phyloP scores from a whole-genome alignment of 192 early-diverging fungal species.

The Jimgerdemannia flammicorona region DNA sequence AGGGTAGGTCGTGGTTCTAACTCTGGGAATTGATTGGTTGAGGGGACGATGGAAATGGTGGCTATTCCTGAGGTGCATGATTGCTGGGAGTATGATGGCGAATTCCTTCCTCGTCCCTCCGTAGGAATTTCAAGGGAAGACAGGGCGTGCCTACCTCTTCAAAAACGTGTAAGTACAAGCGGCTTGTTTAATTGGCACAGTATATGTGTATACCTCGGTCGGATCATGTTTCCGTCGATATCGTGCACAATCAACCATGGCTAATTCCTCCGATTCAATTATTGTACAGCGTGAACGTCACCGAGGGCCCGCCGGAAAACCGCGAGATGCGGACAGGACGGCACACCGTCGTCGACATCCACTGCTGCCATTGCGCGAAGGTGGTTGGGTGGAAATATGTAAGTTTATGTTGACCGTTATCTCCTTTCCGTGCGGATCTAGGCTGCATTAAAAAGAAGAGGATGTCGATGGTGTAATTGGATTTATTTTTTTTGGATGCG shows the following conservation, averaged over 20 bases:
- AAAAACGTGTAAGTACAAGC: slow-evolving; percentile 34
- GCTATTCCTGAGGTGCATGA: no score
- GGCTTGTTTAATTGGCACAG: not conserved
- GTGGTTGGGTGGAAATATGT: slow-evolving; percentile 69
- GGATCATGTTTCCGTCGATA: no score
- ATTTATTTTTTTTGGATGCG: no score
- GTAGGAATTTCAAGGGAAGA: slow-evolving; percentile 50
- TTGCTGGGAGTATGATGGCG: no score
- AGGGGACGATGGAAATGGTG: no score
- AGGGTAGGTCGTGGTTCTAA: slow-evolving; percentile 11
- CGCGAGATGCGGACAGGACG: slow-evolving; percentile 71
- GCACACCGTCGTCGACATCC: slow-evolving; percentile 68
- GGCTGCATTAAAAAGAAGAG: no score
- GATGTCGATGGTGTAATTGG: no score
- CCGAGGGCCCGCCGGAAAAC: slow-evolving; percentile 46
- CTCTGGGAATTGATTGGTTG: not conserved
- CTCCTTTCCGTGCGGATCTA: not conserved
- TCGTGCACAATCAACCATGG: not conserved
- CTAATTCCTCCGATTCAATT: not conserved
- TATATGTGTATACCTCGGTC: not conserved
- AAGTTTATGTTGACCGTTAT: slow-evolving; percentile 6
- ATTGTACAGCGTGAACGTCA: slow-evolving; percentile 41
- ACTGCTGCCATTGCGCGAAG: slow-evolving; percentile 47
- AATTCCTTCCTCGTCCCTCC: not conserved
- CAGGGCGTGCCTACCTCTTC: slow-evolving; percentile 67